Evolutionary conservation across 2,329 filamentous ascomycete species (phyloP), one percentile per base, ranked within the genome.

Genomic region (Coleophoma eucalyptorum): DNA sequence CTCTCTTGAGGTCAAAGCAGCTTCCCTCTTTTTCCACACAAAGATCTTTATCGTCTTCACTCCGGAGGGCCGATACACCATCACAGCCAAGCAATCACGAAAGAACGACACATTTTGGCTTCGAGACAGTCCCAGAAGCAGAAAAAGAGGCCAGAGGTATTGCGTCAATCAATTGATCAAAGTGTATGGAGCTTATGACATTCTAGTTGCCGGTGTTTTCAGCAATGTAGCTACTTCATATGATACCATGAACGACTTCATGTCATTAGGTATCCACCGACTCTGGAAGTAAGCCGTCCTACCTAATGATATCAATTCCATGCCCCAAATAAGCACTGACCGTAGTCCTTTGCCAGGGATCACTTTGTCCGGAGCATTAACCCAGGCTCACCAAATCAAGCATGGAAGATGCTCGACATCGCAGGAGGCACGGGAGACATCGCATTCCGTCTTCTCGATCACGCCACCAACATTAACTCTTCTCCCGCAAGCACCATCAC

Each of bases 221-320:
- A 93, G 90, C 69, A 97, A 88, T 59, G 94, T 99, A 38, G 94
- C 94, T 59, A 85, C 61, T 42, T 64, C 88, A 16, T 99, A 99
- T 73, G 94, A 99, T 71, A 87, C 86, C 55, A 99, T 99, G 94
- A 99, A 99, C 74, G 94, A 99, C 69, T 80, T 97, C 60, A 99
- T 99, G 94, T 97, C 94, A 7, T 82, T 99, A 44, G 94, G 94
- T 50, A 92, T 96, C 72, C 94, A 99, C 70, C 88, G 94, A 41
- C 76, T 99, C 35, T 99, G 94, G 94, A 99, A 87, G 62, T 81
- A 81, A 60, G 46, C 78, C 69, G 43, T 42, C 3, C 19, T 16
- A 26, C 32, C n/a, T 37, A 8, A 32, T 12, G 26, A 26, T 26
- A 26, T 11, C 16, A 12, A 10, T 13, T 16, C 6, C 5, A 20